Base-by-base conservation (phyloP, 768 basidiomycete genomes). In the Pilatotrama ljubarskyi region DNA sequence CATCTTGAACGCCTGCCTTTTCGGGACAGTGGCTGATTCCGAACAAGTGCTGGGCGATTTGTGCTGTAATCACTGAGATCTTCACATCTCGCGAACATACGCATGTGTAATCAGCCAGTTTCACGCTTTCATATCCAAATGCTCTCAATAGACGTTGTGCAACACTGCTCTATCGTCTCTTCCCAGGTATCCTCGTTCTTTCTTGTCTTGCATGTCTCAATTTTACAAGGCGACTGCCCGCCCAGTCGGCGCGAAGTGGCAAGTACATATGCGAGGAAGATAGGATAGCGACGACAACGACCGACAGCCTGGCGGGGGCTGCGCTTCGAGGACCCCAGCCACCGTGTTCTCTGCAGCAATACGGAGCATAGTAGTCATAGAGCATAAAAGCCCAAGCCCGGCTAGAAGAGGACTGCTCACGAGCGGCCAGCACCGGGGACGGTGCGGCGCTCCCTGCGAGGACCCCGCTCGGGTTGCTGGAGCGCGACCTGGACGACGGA, bases 371-470 rank as follows among this genome's bases (percentile, higher is more conserved):
- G 55, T 46, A 53, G 56, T 58, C 61, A 63, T 63, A 63, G 53
- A 53, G 61, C 61, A 63, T 58, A 51, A 3, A 48, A 58, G 55
- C 61, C 61, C 56, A 54, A 49, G 32, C 61, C 44, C 61, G 13
- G 35, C 51, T 17, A 22, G 25, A 7, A 50, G 14, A 13, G 14
- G 0, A n/a, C 42, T 52, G 61, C 57, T 63, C 32, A 63, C 57
- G 61, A 78, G 64, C 81, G 84, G 51, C 79, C 91, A 70, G 91
- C 91, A 68, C 92, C 92, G 61, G 92, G 92, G 13, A 93, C 92
- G 67, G 75, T 85, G 72, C 90, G 82, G 72, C 89, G 82, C 75
- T 91, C 88, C 66, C 90, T 82, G 63, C 90, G 82, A 25, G 82
- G 84, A 10, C 80, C 80, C 64, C 91, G 88, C 72, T 92, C 90